Percentiles rank a stretch among this genome's conserved stretches.
These are phyloP conservation scores for Paracorniculantispora psalliotae DNA, from an alignment of 2,329 filamentous ascomycete species.

Conservation along the genomic window DNA sequence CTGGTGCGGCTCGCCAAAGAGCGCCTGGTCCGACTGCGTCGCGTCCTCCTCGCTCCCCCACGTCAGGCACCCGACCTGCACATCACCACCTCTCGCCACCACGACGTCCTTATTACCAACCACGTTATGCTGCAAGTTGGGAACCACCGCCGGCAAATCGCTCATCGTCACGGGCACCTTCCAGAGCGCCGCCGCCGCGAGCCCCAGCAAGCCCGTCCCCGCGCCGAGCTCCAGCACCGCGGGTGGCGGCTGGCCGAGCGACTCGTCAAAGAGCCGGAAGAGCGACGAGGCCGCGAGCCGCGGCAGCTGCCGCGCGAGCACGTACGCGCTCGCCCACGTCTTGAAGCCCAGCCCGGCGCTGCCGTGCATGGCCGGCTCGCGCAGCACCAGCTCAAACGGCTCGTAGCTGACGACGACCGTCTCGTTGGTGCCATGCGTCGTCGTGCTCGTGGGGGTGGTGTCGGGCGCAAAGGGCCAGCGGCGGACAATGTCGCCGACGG, in stretches of 20 bases:
- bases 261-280: conserved; percentile 39
- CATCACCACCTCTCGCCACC: conserved; percentile 49
- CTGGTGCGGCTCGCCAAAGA: conserved; percentile 41
- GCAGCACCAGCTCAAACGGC: conserved; percentile 62
- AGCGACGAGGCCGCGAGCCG: conserved; percentile 39
- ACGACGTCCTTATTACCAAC: conserved; percentile 57
- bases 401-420: conserved; percentile 21
- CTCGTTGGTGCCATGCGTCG: background rate
- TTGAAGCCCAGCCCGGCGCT: conserved; percentile 81
- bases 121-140: conserved; percentile 74
- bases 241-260: conserved; percentile 26
- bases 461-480: conserved; percentile 44
- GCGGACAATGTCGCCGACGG: conserved; percentile 53
- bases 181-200: conserved; percentile 74
- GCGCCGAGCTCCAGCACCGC: conserved; percentile 74
- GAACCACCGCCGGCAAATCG: conserved; percentile 77
- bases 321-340: conserved; percentile 89
- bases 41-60: conserved; percentile 56
- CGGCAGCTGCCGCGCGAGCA: conserved; percentile 70
- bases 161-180: conserved; percentile 65
- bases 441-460: conserved; percentile 15
- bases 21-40: conserved; percentile 36
- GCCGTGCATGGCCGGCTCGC: conserved; percentile 82
- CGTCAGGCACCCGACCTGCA: conserved; percentile 63
- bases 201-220: conserved; percentile 84